phyloP scores from a whole-genome alignment of 345 rosid species.

The Theobroma cacao region DNA sequence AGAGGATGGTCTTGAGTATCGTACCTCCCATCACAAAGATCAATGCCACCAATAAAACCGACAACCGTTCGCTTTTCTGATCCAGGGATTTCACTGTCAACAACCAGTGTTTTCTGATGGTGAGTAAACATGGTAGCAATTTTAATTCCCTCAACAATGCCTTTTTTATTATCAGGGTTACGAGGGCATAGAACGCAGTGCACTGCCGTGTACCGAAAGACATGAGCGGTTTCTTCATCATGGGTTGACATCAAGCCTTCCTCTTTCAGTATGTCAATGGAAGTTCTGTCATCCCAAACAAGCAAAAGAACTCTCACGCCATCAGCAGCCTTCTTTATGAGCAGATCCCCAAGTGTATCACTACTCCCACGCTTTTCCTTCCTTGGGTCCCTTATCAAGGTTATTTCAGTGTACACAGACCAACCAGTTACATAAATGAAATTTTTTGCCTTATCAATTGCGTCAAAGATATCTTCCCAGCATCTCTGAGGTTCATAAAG shows the following conservation, averaged over 20 bases:
- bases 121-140: constrained; percentile 63
- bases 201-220: constrained; percentile 53
- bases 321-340: constrained; percentile 57
- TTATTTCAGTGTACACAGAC: constrained; percentile 57
- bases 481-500: constrained; percentile 45
- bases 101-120: constrained; percentile 73
- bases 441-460: constrained; percentile 50
- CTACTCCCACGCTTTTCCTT: constrained; percentile 27
- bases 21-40: constrained; percentile 84
- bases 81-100: constrained; percentile 43
- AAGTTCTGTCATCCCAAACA: constrained; percentile 85
- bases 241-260: constrained; percentile 81
- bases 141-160: constrained; percentile 45
- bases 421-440: constrained; percentile 80
- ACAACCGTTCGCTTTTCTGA: constrained; percentile 47
- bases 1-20: constrained; percentile 73
- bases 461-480: constrained; percentile 83
- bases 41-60: constrained; percentile 87
- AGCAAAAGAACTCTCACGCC: constrained; percentile 64
- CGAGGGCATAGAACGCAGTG: constrained; percentile 69
- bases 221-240: constrained; percentile 56
- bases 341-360: constrained; percentile 51
- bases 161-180: constrained; percentile 39
- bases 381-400: constrained; percentile 56
- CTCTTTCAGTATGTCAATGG: constrained; percentile 35